Percentiles rank a stretch among this genome's conserved stretches.
Evolutionary conservation across 345 rosid species (phyloP).

Genomic region (Brassica juncea): DNA sequence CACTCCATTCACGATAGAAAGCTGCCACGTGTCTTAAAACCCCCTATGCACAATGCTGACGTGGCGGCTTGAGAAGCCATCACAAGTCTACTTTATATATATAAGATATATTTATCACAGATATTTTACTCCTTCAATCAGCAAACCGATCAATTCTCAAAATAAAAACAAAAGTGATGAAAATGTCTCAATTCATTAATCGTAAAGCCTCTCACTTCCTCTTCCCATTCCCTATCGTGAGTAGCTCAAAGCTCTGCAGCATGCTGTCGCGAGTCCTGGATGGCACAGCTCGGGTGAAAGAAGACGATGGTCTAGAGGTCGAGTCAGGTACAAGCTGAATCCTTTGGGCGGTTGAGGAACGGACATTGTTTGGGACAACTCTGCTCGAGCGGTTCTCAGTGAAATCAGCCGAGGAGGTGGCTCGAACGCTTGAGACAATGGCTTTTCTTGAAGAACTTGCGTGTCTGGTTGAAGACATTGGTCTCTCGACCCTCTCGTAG

Average conservation of each 20-base stretch:
- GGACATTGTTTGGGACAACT: constrained; percentile 61
- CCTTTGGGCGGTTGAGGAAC: constrained; percentile 69
- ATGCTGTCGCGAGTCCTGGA: constrained; percentile 64
- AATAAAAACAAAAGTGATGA: constrained; percentile 17
- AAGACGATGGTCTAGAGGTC: constrained; percentile 48
- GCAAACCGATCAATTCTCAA: constrained; percentile 21
- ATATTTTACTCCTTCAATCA: constrained; percentile 31
- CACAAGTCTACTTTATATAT: too few species aligned
- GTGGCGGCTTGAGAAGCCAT: too few species aligned
- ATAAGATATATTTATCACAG: constrained; percentile 27
- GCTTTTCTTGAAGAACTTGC: constrained; percentile 81
- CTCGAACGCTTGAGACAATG: constrained; percentile 57
- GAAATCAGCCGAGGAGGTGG: constrained; percentile 81
- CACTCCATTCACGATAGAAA: too few species aligned
- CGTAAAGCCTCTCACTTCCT: constrained; percentile 36
- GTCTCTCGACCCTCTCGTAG: constrained; percentile 54
- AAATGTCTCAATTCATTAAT: constrained; percentile 16
- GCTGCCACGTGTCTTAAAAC: too few species aligned
- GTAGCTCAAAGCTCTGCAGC: constrained; percentile 74
- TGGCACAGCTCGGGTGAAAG: constrained; percentile 56
- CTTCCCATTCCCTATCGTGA: constrained; percentile 63
- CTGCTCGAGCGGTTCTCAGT: constrained; percentile 69
- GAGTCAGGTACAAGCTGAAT: constrained; percentile 67
- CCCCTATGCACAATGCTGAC: too few species aligned
- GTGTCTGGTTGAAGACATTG: constrained; percentile 65